Evolutionary conservation across 1,139 yeast species (phyloP).

Genomic region (Saccharomyces hybrid): DNA sequence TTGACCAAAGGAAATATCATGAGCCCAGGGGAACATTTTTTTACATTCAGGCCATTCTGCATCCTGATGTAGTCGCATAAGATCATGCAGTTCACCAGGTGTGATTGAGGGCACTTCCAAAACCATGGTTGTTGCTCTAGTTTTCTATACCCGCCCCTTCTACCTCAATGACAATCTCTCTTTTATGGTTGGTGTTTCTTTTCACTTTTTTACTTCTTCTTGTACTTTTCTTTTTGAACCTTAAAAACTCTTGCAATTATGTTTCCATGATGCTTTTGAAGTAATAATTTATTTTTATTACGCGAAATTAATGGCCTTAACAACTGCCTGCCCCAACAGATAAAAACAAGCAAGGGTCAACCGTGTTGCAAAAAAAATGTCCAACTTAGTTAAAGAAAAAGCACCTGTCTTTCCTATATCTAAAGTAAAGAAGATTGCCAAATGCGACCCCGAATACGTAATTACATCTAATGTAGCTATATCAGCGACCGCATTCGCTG

Average conservation of each 20-base stretch:
- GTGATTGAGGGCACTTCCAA: constrained; percentile 10
- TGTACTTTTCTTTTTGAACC: background rate
- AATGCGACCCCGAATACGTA: constrained; percentile 75
- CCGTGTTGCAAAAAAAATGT: constrained; percentile 6
- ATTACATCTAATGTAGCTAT: constrained; percentile 75
- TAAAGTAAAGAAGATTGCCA: constrained; percentile 75
- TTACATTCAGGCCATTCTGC: background rate
- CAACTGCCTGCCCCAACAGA: background rate
- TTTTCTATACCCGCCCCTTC: background rate
- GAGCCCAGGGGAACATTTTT: background rate
- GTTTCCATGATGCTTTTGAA: background rate
- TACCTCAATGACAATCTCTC: constrained; percentile 3
- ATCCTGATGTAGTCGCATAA: background rate
- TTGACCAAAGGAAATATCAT: background rate
- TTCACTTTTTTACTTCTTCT: background rate
- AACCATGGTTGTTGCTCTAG: background rate
- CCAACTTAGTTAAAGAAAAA: constrained; percentile 6
- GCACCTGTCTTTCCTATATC: constrained; percentile 54
- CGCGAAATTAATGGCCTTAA: background rate
- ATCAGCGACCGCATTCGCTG: constrained; percentile 77
- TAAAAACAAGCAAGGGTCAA: background rate
- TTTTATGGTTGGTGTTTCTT: constrained; percentile 5
- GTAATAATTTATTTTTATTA: background rate
- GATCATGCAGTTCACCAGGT: background rate
- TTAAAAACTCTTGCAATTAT: background rate